Base-by-base conservation (phyloP, 2,329 filamentous ascomycete genomes). In the Didymella pinodella region DNA sequence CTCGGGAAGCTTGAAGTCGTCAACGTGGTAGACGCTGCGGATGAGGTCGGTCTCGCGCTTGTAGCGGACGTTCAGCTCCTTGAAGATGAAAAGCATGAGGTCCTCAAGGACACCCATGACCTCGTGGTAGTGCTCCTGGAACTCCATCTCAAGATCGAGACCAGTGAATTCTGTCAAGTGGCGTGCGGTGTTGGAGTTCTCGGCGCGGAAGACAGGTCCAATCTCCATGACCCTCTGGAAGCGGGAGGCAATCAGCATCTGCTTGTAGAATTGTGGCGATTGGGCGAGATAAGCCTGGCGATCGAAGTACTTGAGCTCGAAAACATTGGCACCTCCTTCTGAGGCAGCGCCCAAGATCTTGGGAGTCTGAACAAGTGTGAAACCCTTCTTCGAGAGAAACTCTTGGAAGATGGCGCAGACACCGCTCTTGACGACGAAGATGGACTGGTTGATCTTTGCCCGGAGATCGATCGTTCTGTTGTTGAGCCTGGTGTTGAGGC, bases 381-480 rank as follows among this genome's bases (percentile, higher is more conserved):
- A 96, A 53, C 88, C 86, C 59, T 86, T 86, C 65, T 85, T 83
- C 61, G 89, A 84, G 66, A 97, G 88, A 77, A 93, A 98, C 67
- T 93, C 88, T 58, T 85, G 82, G 78, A 96, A 96, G 12, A 95
- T 83, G 61, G 85, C 83, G 61, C 86, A 84, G 38, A 91, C 87
- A 57, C 85, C 87, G 72, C 83, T 83, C 65, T 86, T 88, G 72
- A 89, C 86, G 71, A 83, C 78, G 83, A 94, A 94, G 72, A 93
- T 92, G 59, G 93, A 92, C 76, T 96, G 92, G 80, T 95, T 96
- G 62, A 96, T 90, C 62, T 93, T 92, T 0, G 92, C 91, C 57
- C 95, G 89, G 75, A 97, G 90, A 81, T 97, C 93, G 81, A 99
- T 90, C 51, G 91, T 91, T 60, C 91, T 88, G 84, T 98, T 97